Base-by-base conservation (phyloP, 208 protist species). In the Porcisia hertigi region DNA sequence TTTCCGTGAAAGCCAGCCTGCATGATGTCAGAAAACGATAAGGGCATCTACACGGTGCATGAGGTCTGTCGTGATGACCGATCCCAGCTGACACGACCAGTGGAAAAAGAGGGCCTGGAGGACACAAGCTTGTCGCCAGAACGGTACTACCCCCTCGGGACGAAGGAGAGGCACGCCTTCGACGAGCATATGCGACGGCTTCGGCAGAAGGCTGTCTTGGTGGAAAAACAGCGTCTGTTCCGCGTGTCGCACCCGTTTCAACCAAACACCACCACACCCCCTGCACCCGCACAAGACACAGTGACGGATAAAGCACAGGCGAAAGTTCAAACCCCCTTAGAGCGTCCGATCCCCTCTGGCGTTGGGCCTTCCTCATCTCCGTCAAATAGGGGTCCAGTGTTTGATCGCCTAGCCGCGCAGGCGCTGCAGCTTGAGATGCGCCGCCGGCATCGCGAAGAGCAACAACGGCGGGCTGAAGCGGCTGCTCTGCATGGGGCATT, bases 91-190 rank as follows among this genome's bases (percentile, higher is more conserved):
- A 4, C 58, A 43, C 36, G 6, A 5, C 14, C 14, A 23, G 8
- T 57, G 25, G 63, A 69, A 2, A 11, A 23, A 7, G 20, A 25
- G 63, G 41, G 58, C 5, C 45, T 18, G 30, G 36, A 36, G 11
- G 62, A 47, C 18, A 11, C 47, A 2, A 39, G 53, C 23, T 63
- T 58, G 18, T 65, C 59, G 0, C 55, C 79, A 5, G 67, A 73
- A 14, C 74, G 64, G n/a, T 91, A 91, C 74, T 87, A 89, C 77
- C 80, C 77, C 18, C 79, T 94, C n/a, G 90, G 90, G 7, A 90
- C 90, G 0, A 63, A 71, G 76, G 86, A 94, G 75, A 83, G 90
- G 20, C 88, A 92, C 55, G 66, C 80, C 49, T 73, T 86, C 41
- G 90, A 94, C 58, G 81, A 87, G 67, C 70, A 82, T 43, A 79